Percentiles rank a stretch among this genome's conserved stretches.
Evolutionary conservation across 345 rosid genomes (phyloP).

Genomic region (Luvunga scandens): DNA sequence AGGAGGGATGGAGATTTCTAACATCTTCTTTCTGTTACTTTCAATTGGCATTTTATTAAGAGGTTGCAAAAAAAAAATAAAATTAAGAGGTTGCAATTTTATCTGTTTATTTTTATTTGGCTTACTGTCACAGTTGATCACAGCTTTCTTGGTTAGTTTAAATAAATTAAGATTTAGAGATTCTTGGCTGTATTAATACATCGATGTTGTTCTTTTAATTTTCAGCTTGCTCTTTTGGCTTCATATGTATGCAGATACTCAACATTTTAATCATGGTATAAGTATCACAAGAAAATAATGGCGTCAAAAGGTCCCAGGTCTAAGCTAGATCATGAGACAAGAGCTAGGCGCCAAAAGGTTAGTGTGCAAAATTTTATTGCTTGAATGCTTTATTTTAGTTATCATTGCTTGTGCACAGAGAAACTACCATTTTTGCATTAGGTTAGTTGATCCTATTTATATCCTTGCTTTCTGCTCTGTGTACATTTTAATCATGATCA

Average conservation of each 20-base stretch:
- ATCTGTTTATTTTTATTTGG: not conserved
- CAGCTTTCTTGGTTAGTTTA: not conserved
- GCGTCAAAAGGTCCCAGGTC: constrained; percentile 67
- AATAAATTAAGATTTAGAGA: not conserved
- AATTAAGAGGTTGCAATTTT: not conserved
- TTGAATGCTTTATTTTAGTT: not conserved
- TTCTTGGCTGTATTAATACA: not conserved
- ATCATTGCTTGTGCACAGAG: not conserved
- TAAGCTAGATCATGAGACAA: constrained; percentile 76
- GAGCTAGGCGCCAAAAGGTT: constrained; percentile 91
- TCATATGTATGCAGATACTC: constrained; percentile 12
- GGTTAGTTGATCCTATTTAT: not conserved
- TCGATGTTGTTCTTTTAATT: not conserved
- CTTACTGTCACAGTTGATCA: not conserved
- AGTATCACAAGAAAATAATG: constrained; percentile 35
- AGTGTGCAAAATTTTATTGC: constrained; percentile 7
- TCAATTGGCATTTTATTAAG: not conserved
- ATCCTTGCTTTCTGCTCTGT: too few species aligned
- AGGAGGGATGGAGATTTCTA: not conserved
- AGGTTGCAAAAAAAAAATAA: too few species aligned
- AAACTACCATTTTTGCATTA: not conserved
- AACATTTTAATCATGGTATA: constrained; percentile 19
- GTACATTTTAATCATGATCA: not conserved
- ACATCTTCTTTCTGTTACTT: not conserved
- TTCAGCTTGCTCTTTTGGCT: not conserved